These are phyloP conservation scores for Colletotrichum neosansevieriae DNA, from an alignment of 2,329 filamentous ascomycete genomes.

Conservation along the genomic window DNA sequence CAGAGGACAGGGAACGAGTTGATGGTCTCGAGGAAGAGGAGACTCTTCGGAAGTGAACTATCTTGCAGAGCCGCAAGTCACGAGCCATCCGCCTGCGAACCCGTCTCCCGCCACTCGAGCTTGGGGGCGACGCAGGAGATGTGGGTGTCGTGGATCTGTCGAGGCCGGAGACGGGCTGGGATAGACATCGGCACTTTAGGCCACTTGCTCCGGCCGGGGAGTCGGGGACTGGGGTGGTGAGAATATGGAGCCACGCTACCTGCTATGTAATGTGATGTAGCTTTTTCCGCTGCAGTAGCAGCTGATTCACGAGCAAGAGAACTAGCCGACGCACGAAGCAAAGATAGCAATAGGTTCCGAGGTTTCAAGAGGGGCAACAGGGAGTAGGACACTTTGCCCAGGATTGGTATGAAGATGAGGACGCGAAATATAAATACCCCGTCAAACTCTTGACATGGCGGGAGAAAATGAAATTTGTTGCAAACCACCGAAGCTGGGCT, in stretches of 20 bases:
- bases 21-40: too few relatives aligned
- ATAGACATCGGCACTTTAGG: not conserved
- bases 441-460: not conserved
- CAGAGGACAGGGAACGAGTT: not conserved
- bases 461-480: not conserved
- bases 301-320: slow-evolving; percentile 3
- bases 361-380: not conserved
- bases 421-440: slow-evolving; percentile 17
- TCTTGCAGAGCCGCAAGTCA: not conserved
- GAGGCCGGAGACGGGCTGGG: not conserved
- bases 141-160: not conserved
- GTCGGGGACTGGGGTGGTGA: not conserved
- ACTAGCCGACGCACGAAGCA: not conserved
- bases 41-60: too few relatives aligned
- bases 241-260: not conserved
- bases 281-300: not conserved
- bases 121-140: not conserved
- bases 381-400: too few relatives aligned
- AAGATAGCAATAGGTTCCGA: not conserved
- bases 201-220: not conserved
- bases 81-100: not conserved
- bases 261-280: not conserved
- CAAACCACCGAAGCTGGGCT: slow-evolving; percentile 19
- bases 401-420: too few relatives aligned
- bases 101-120: not conserved